These are phyloP conservation scores for Corniculantispora saksenae DNA, from an alignment of 2,329 filamentous ascomycete genomes.

Conservation along the genomic window DNA sequence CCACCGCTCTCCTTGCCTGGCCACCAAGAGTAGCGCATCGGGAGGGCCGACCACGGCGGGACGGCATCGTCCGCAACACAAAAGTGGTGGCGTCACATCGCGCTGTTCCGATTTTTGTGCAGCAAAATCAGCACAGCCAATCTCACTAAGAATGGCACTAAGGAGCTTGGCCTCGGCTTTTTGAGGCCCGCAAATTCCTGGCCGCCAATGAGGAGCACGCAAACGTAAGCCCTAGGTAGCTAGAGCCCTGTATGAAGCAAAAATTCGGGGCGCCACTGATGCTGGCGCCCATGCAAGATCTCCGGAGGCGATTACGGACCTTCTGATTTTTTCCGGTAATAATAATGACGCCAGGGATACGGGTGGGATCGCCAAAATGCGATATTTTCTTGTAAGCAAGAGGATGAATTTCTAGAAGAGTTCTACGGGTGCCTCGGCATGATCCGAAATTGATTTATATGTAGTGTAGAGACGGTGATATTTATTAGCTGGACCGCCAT, in stretches of 20 bases:
- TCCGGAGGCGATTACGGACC: conserved; percentile 4
- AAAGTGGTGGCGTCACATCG: background rate
- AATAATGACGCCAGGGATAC: background rate
- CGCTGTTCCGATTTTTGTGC: background rate
- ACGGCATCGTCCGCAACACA: background rate
- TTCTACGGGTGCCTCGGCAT: background rate
- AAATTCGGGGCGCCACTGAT: background rate
- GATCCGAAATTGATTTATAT: background rate
- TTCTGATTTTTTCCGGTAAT: background rate
- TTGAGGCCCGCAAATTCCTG: background rate
- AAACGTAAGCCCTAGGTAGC: background rate
- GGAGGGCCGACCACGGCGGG: background rate
- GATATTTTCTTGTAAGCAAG: background rate
- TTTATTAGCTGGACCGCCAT: conserved; percentile 1
- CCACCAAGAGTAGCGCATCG: background rate
- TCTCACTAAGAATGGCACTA: background rate
- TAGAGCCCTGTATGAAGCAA: background rate
- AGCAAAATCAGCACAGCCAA: background rate
- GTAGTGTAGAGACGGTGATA: background rate
- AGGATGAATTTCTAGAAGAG: background rate
- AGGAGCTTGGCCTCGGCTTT: background rate
- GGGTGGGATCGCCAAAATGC: background rate
- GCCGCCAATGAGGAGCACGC: background rate
- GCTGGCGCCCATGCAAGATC: background rate
- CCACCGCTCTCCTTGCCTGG: background rate